Conservation (phyloP, 306 rosid species). For the Corylus americana region DNA sequence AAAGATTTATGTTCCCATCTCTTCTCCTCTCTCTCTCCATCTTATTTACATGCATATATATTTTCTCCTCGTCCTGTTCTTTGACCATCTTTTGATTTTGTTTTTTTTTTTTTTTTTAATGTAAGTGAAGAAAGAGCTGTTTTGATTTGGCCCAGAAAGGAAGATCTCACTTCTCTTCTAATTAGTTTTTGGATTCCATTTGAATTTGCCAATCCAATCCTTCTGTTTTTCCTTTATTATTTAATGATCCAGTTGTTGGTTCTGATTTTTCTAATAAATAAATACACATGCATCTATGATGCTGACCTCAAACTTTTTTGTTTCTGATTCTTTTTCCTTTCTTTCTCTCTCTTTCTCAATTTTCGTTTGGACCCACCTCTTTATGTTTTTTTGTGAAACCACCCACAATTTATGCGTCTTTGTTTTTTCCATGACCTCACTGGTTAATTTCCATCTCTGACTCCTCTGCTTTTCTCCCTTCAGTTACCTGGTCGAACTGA, state of each 20-base stretch:
- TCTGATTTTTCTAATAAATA: constrained; percentile 8
- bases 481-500: constrained; percentile 92
- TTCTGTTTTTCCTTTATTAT: neutral
- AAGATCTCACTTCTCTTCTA: neutral
- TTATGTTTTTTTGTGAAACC: constrained; percentile 4
- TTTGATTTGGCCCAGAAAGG: neutral
- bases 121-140: neutral
- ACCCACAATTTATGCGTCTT: neutral
- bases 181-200: constrained; percentile 20
- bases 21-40: neutral
- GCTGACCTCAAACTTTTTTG: constrained; percentile 31
- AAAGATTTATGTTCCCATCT: neutral
- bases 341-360: constrained; percentile 1
- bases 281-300: neutral
- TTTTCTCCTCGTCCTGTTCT: neutral
- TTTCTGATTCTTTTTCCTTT: constrained; percentile 17
- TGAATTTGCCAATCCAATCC: constrained; percentile 1
- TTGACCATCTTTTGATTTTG: neutral
- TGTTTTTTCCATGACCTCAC: neutral
- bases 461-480: constrained; percentile 12
- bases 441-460: neutral
- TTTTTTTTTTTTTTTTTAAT: too few relatives aligned
- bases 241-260: neutral
- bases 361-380: constrained; percentile 34
- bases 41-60: neutral